Percentiles rank a stretch among this genome's conserved stretches.
phyloP scores from a whole-genome alignment of 345 rosid genomes.

The Abelmoschus esculentus region DNA sequence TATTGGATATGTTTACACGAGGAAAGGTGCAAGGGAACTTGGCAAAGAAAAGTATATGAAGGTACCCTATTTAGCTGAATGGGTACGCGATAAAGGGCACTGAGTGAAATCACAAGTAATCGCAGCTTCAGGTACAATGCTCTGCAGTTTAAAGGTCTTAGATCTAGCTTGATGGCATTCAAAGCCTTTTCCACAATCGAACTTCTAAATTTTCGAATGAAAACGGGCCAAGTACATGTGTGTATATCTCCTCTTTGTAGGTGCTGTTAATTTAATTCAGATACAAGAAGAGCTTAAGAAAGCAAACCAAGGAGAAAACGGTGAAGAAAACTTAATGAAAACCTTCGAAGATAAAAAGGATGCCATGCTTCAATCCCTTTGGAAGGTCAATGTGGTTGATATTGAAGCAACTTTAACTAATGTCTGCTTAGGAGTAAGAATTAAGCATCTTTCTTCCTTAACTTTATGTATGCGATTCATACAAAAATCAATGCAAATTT shows the following conservation, averaged over 20 bases:
- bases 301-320: conserved; percentile 55
- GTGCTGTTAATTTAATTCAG: conserved; percentile 76
- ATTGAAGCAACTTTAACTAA: conserved; percentile 79
- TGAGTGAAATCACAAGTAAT: conserved; percentile 83
- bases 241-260: conserved; percentile 24
- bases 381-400: conserved; percentile 92
- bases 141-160: not conserved
- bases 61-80: conserved; percentile 96
- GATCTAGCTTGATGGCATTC: not conserved
- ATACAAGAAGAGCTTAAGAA: conserved; percentile 76
- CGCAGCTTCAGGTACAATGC: conserved; percentile 77
- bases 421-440: conserved; percentile 72
- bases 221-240: not conserved
- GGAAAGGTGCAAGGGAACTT: conserved; percentile 83
- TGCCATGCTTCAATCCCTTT: conserved; percentile 84
- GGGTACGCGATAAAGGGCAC: conserved; percentile 98
- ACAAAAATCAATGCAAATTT: not conserved
- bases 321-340: conserved; percentile 61
- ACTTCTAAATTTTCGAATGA: not conserved
- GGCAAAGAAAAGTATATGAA: conserved; percentile 83
- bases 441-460: not conserved
- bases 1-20: conserved; percentile 82
- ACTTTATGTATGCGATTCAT: not conserved
- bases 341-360: conserved; percentile 68
- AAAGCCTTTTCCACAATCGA: not conserved